These are phyloP conservation scores for Panaeolus papilionaceus DNA, from an alignment of 768 basidiomycete species.

Conservation along the genomic window DNA sequence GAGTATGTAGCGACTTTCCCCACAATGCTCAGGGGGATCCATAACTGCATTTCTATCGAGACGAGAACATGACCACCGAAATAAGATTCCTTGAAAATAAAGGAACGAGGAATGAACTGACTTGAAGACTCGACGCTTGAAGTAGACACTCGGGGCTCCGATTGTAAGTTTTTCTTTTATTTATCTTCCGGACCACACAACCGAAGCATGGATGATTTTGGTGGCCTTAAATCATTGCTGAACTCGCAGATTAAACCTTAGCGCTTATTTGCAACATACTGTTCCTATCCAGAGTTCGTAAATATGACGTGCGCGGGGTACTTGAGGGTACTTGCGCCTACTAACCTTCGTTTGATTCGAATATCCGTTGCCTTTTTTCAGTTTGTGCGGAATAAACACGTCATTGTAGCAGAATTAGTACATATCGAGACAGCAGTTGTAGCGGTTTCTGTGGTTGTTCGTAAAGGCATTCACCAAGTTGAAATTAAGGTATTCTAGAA, in stretches of 20 bases:
- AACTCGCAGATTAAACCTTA: not conserved
- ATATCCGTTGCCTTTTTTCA: not conserved
- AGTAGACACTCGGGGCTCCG: not conserved
- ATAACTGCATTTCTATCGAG: no score
- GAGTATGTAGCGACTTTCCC: not conserved
- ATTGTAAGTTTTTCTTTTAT: not conserved
- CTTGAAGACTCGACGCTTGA: no score
- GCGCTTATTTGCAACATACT: conserved; percentile 2
- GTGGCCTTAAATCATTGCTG: not conserved
- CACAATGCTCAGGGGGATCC: not conserved
- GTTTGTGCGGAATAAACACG: not conserved
- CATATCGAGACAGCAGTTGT: not conserved
- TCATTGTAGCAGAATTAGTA: not conserved
- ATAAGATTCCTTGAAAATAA: no score
- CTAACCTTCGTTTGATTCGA: not conserved
- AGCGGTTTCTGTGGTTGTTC: not conserved
- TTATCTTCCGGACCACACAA: not conserved
- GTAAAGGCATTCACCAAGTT: not conserved
- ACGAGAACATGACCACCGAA: no score
- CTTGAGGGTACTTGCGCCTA: not conserved
- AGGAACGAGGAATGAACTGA: no score
- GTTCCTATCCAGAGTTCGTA: not conserved
- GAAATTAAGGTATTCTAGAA: not conserved
- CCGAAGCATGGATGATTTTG: not conserved
- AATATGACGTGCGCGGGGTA: conserved; percentile 1